Conservation (phyloP, 164 flowering plant genomes). For the Platanus orientalis region DNA sequence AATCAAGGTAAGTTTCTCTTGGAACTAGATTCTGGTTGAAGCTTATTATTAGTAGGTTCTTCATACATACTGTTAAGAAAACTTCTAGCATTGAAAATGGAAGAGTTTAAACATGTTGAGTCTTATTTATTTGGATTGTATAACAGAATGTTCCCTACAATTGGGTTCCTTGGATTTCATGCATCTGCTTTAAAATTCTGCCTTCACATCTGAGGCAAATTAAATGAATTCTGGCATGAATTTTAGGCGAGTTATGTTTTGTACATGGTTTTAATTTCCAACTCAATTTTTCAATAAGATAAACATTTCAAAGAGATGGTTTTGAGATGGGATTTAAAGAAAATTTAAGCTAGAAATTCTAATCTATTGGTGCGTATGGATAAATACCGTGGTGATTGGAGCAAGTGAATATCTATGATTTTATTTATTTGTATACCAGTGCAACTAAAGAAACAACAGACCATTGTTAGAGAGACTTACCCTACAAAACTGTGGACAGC, state of each 20-base stretch:
- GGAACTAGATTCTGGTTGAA: not conserved
- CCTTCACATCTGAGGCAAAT: not conserved
- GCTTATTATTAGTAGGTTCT: not conserved
- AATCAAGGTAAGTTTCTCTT: conserved; percentile 50
- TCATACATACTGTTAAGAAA: not conserved
- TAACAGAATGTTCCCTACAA: not conserved
- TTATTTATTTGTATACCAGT: not conserved
- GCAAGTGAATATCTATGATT: not conserved
- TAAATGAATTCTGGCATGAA: not conserved
- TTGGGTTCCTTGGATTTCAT: not conserved
- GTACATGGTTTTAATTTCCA: not conserved
- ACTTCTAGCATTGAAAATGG: conserved; percentile 1
- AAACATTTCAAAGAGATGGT: too few species aligned
- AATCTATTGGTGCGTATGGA: not conserved
- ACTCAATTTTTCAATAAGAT: too few species aligned
- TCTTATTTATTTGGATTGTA: not conserved
- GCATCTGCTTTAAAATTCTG: not conserved
- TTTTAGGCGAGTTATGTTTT: not conserved
- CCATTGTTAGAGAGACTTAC: too few species aligned
- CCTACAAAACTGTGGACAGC: not conserved
- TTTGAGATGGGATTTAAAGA: not conserved
- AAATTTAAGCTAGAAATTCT: not conserved
- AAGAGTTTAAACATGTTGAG: not conserved
- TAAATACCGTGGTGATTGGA: not conserved
- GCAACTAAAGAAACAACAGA: not conserved